Conservation (phyloP, 805 yeast species). For the Zygosaccharomyces kombuchaensis region DNA sequence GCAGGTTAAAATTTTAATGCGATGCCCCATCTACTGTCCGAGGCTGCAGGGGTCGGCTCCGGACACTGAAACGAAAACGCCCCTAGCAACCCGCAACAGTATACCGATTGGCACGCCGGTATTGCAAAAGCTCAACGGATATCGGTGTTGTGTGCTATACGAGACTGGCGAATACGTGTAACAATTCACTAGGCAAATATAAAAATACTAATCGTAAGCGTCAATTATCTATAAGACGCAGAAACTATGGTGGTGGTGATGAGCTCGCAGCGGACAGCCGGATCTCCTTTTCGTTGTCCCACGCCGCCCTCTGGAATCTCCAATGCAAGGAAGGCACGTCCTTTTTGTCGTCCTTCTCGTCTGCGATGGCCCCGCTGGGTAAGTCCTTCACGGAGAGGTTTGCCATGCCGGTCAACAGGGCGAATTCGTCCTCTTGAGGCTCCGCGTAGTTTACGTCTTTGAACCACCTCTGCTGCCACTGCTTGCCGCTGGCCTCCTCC, state of each 20-base stretch:
- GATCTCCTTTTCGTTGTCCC: constrained; percentile 59
- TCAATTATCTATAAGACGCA: constrained; percentile 9
- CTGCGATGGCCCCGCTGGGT: constrained; percentile 59
- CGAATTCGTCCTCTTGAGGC: constrained; percentile 36
- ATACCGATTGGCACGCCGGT: too few species aligned
- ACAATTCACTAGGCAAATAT: constrained; percentile 3
- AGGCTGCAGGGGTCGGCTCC: neutral
- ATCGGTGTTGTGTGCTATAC: too few species aligned
- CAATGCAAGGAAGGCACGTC: constrained; percentile 54
- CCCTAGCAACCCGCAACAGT: too few species aligned
- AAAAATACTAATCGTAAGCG: constrained; percentile 3
- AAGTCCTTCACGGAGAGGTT: constrained; percentile 58
- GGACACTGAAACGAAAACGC: too few species aligned
- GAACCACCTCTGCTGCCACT: constrained; percentile 86
- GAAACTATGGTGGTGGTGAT: neutral
- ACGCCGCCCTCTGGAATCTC: constrained; percentile 56
- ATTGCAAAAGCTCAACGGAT: neutral
- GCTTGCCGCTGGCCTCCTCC: constrained; percentile 58
- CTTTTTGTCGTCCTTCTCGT: constrained; percentile 49
- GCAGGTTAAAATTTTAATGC: constrained; percentile 14
- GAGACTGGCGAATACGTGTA: neutral
- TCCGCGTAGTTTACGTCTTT: constrained; percentile 42
- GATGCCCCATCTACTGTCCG: constrained; percentile 3
- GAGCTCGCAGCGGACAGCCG: constrained; percentile 7
- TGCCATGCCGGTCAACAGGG: constrained; percentile 44